Evolutionary conservation across 1,139 yeast genomes (phyloP).

Genomic region (Protomyces gravidus): DNA sequence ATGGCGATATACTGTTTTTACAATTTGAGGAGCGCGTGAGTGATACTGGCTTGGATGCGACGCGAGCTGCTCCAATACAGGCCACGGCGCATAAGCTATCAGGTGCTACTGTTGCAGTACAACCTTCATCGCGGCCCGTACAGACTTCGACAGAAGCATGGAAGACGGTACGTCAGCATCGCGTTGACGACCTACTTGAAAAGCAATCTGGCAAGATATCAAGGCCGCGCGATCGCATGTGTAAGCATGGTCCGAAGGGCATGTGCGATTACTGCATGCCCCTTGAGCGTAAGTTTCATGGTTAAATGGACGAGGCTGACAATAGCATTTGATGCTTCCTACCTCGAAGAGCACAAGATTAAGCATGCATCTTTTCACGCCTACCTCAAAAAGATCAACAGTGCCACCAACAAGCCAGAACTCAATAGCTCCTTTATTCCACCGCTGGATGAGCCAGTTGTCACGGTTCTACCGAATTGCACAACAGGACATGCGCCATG

Average conservation of each 20-base stretch:
- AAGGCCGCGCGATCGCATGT: conserved; percentile 53
- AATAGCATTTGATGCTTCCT: conserved; percentile 78
- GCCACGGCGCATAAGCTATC: conserved; percentile 31
- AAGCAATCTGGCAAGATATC: conserved; percentile 66
- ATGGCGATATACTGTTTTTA: conserved; percentile 31
- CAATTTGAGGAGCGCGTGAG: conserved; percentile 2
- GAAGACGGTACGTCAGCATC: conserved; percentile 41
- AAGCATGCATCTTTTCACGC: conserved; percentile 90
- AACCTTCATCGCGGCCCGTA: conserved; percentile 1
- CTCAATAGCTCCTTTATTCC: conserved; percentile 65
- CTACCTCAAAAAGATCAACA: conserved; percentile 66
- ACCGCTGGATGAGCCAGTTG: conserved; percentile 72
- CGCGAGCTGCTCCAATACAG: conserved; percentile 23
- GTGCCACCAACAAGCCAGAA: conserved; percentile 38
- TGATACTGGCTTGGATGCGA: conserved; percentile 6
- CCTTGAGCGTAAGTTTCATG: conserved; percentile 48
- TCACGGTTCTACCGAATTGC: conserved; percentile 59
- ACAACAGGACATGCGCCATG: conserved; percentile 82
- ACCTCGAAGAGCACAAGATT: conserved; percentile 68
- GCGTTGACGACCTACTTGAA: conserved; percentile 67
- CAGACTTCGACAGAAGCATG: conserved; percentile 27
- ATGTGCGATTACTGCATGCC: conserved; percentile 99
- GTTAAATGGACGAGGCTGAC: neutral
- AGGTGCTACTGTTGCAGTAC: conserved; percentile 32
- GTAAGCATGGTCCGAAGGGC: conserved; percentile 87